Conservation (phyloP, 768 basidiomycete species). For the Trametes maxima region DNA sequence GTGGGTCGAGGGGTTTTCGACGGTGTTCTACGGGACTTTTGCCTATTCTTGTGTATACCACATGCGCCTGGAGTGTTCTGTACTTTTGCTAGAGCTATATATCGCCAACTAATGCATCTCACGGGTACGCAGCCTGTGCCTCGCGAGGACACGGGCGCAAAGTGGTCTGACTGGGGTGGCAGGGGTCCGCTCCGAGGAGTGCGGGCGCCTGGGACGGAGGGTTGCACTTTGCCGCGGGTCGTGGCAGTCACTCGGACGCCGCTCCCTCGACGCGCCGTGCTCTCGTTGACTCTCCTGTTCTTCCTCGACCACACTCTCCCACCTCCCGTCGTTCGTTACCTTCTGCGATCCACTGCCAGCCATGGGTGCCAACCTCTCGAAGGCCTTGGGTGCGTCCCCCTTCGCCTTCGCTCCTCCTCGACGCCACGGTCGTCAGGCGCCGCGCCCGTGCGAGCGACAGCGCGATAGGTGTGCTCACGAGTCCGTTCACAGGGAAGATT, state of each 20-base stretch:
- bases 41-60: slow-evolving; percentile 9
- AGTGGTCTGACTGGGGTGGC: slow-evolving; percentile 10
- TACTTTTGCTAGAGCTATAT: slow-evolving; percentile 16
- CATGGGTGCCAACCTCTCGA: slow-evolving; percentile 90
- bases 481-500: slow-evolving; percentile 65
- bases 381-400: slow-evolving; percentile 64
- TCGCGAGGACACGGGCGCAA: not conserved
- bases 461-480: not conserved
- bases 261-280: slow-evolving; percentile 11
- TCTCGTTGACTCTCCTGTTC: slow-evolving; percentile 24
- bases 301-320: slow-evolving; percentile 28
- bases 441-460: slow-evolving; percentile 3
- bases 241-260: not conserved
- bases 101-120: not conserved
- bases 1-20: not conserved
- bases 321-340: slow-evolving; percentile 66
- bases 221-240: not conserved
- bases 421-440: not conserved
- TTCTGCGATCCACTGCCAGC: slow-evolving; percentile 35
- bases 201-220: not conserved
- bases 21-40: slow-evolving; percentile 1
- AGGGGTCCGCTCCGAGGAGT: slow-evolving; percentile 11
- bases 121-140: not conserved
- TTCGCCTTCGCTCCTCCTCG: not conserved
- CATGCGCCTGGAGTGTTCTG: slow-evolving; percentile 16